Base-by-base conservation (phyloP, 2,329 filamentous ascomycete species). In the Cordyceps cateniannulata region DNA sequence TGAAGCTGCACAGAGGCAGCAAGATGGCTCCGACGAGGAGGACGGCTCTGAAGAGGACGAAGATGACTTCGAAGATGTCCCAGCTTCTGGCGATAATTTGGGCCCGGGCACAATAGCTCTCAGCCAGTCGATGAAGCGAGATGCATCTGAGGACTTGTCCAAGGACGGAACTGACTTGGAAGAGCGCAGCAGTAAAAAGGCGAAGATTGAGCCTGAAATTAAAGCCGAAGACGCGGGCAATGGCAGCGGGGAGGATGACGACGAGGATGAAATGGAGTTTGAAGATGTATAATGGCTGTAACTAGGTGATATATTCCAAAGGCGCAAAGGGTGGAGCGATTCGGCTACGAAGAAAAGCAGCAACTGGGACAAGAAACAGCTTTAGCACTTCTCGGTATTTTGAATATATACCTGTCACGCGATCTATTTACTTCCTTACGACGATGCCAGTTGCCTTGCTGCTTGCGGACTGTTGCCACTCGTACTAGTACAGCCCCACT, bases 181-280 rank as follows among this genome's bases (percentile, higher is more conserved):
- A 61, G 76, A 76, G 24, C 72, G 77, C 44, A 76, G 81, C 14
- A 73, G 78, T 10, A 90, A 90, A 75, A 82, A 82, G 63, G 78
- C 84, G 49, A 87, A 85, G 71, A 70, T 87, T 20, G 85, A 87
- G 58, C 67, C 73, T 14, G 75, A 76, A 29, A 72, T 76, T n/a
- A 78, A 80, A 40, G 78, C 77, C 29, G 77, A 77, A 27, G 69
- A 66, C 38, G 79, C 80, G 45, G 79, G 79, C 25, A 80, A 80
- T 27, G 69, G 67, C 12, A 67, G 67, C n/a, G 72, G 72, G 6
- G 77, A 77, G 29, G 78, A 80, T n/a, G 76, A 80, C 14, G 75
- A 75, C 38, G 81, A 83, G 25, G 80, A 82, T 32, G 80, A 82
- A 48, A 69, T 85, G 63, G 82, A 85, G 66, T 85, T 85, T 70